Evolutionary conservation across 2,329 filamentous ascomycete species (phyloP), one percentile per base, ranked within the genome.

Genomic region (Chaetomiaceae sp.): DNA sequence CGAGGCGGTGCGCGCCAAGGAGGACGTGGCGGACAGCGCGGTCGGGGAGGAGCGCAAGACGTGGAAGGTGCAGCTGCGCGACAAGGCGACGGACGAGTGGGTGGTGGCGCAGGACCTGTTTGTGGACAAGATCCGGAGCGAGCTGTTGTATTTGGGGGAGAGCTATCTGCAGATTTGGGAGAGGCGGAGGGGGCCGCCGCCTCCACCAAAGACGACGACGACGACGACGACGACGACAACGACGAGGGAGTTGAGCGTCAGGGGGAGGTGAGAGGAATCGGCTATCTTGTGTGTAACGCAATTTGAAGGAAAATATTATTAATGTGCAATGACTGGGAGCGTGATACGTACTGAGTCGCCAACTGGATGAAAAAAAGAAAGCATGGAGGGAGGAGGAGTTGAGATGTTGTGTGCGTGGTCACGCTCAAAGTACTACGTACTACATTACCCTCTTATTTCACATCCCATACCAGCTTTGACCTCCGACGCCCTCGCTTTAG

Each of bases 121-220:
- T 67, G 92, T 99, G 6, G 89, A 96, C 67, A 85, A 86, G 70
- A 87, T 94, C 18, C 87, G 92, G 70, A 88, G 82, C 58, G 92
- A 99, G 75, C 80, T 95, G 62, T 69, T 99, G 60, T 95, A 96
- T 65, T 86, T 95, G 0, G 90, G 92, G 48, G 94, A 99, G 77
- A 88, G 88, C 51, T 97, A 97, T 75, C 72, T 97, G 54, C 95
- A 97, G 80, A 83, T 99, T 40, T 97, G 94, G 94, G 94, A 97
- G 75, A 79, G 87, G 69, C 81, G 90, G 70, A 85, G 81, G 66
- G 76, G 74, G 56, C 67, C 72, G 13, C 52, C 45, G 2, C 21
- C 43, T n/a, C 30, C 25, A 9, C 5, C 25, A 5, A 27, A 5
- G 25, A 27, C 9, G 25, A 27, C 25, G 25, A n/a, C n/a, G n/a